Base-by-base conservation (phyloP, 202 grass and related monocot genomes). In the Hordeum pubiflorum region DNA sequence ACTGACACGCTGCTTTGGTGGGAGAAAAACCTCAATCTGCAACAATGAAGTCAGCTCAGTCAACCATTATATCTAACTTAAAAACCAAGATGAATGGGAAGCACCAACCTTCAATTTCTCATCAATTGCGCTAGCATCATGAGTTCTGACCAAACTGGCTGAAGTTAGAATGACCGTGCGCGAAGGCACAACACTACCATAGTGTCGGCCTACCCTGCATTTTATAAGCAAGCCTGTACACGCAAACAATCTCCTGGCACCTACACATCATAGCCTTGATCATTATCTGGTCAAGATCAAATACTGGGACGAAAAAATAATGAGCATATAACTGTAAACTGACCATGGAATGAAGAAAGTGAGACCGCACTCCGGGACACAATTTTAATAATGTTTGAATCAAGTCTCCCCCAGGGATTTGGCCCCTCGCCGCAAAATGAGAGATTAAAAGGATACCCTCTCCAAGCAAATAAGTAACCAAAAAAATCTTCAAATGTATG, bases 151-250 rank as follows among this genome's bases (percentile, higher is more conserved):
- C 34, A 83, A 68, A 59, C 72, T 76, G 12, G 81, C 81, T 24
- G 72, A 83, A 76, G 62, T 83, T 18, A 83, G 36, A 8, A 83
- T 26, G 2, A 69, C 48, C 8, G 24, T 34, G 17, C 24, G 33
- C 17, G 8, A 58, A 15, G 34, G 5, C 48, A 1, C 63, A 15
- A 12, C 12, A 55, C 61, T 62, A 33, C 63, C 63, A 66, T 38
- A 66, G 63, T 2, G 32, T 66, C 1, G 63, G 33, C 9, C 63
- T 5, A 66, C 63, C 63, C 33, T 21, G 17, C 72, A 83, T 18
- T 76, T 83, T 44, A 83, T 68, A 58, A 83, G 72, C 18, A 76
- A 83, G 9, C 81, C 34, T 33, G 72, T 83, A 34, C 81, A 77
- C 18, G 18, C 81, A 59, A 83, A 76, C 58, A 2, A 76, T 24